phyloP scores from a whole-genome alignment of 176 grass and related monocot species.

The Saccharum officinarum region DNA sequence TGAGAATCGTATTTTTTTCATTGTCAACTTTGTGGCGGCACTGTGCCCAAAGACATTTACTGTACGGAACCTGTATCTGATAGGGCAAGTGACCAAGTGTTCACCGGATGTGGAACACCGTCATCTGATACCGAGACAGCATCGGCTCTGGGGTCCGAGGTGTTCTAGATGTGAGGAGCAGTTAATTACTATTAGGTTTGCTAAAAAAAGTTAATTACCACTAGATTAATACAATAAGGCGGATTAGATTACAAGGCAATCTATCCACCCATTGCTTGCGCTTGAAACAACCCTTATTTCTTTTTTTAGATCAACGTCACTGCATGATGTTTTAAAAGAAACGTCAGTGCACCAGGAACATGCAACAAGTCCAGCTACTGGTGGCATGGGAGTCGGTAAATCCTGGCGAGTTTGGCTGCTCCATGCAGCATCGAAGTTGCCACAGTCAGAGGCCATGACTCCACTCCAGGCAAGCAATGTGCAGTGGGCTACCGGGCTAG shows the following conservation, averaged over 20 bases:
- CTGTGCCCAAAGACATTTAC: background rate
- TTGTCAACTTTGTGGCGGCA: too few species aligned
- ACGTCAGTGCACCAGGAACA: background rate
- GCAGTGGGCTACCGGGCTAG: background rate
- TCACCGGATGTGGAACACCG: background rate
- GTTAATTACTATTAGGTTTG: background rate
- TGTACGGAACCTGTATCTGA: background rate
- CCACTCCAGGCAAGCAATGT: constrained; percentile 1
- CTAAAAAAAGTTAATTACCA: too few species aligned
- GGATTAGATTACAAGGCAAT: constrained; percentile 27
- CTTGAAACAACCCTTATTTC: background rate
- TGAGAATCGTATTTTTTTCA: too few species aligned
- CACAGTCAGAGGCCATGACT: constrained; percentile 1
- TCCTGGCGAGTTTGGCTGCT: constrained; percentile 41
- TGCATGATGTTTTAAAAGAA: background rate
- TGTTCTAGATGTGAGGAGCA: background rate
- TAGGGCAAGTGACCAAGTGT: background rate
- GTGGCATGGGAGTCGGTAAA: constrained; percentile 23
- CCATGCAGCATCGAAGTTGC: constrained; percentile 22
- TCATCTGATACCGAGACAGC: background rate
- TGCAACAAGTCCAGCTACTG: background rate
- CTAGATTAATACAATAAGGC: background rate
- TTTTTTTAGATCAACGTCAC: background rate
- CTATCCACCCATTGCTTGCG: constrained; percentile 37
- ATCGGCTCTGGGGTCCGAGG: constrained; percentile 21